Conservation (phyloP, 805 yeast genomes). For the Yarrowia phangngaensis region DNA sequence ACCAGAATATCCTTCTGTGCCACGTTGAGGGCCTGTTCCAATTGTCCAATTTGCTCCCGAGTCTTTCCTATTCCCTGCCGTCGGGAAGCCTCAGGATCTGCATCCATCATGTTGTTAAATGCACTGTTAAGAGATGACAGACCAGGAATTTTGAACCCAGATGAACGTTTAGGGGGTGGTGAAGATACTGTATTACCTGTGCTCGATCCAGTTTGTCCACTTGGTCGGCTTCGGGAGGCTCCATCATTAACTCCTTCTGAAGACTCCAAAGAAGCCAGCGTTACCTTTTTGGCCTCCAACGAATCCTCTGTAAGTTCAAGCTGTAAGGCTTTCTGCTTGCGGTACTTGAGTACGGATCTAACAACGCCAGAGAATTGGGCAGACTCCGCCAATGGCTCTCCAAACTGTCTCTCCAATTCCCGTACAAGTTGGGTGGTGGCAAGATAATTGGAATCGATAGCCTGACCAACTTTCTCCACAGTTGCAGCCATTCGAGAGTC, state of each 20-base stretch:
- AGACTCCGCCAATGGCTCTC: slow-evolving; percentile 68
- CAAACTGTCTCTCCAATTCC: slow-evolving; percentile 54
- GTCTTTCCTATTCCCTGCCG: slow-evolving; percentile 49
- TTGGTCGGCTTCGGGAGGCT: slow-evolving; percentile 32
- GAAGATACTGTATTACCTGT: background rate
- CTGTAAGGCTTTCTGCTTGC: slow-evolving; percentile 55
- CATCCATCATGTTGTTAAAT: slow-evolving; percentile 60
- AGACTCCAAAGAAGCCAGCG: slow-evolving; percentile 42
- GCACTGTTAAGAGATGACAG: slow-evolving; percentile 50
- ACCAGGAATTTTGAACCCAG: slow-evolving; percentile 53
- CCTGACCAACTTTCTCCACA: slow-evolving; percentile 80
- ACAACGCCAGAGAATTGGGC: slow-evolving; percentile 61
- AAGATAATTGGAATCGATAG: slow-evolving; percentile 61
- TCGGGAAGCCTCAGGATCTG: slow-evolving; percentile 62
- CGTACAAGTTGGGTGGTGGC: slow-evolving; percentile 51
- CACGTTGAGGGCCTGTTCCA: slow-evolving; percentile 50
- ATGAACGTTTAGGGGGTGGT: slow-evolving; percentile 1
- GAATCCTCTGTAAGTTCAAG: slow-evolving; percentile 45
- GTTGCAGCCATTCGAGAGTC: slow-evolving; percentile 46
- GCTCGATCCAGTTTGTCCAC: background rate
- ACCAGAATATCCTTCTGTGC: slow-evolving; percentile 52
- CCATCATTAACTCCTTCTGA: slow-evolving; percentile 45
- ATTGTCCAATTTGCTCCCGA: slow-evolving; percentile 46
- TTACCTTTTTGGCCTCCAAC: slow-evolving; percentile 39
- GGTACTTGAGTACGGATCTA: slow-evolving; percentile 56